Percentiles rank a stretch among this genome's conserved stretches.
phyloP scores from a whole-genome alignment of 306 rosid genomes.

The Rosa chinensis region DNA sequence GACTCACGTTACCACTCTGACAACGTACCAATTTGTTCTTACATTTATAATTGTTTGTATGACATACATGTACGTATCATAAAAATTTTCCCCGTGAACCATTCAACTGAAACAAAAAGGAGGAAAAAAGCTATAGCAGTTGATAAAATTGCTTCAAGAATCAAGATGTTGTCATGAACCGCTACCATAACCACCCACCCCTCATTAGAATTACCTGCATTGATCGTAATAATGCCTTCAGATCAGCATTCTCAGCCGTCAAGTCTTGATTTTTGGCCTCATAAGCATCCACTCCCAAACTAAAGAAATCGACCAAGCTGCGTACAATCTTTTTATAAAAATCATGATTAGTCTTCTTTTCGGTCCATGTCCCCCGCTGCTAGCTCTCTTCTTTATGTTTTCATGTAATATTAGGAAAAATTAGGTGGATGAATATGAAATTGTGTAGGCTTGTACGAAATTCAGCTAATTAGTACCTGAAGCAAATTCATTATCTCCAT shows the following conservation, averaged over 20 bases:
- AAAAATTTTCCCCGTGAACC: too few relatives aligned
- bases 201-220: slow-evolving; percentile 66
- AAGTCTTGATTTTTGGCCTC: slow-evolving; percentile 93
- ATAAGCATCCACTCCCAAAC: slow-evolving; percentile 71
- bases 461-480: slow-evolving; percentile 55
- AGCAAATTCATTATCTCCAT: slow-evolving; percentile 99
- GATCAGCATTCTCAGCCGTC: slow-evolving; percentile 81
- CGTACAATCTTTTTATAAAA: slow-evolving; percentile 89
- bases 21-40: too few relatives aligned
- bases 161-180: too few relatives aligned
- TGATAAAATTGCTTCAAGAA: too few relatives aligned
- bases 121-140: too few relatives aligned
- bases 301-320: slow-evolving; percentile 22
- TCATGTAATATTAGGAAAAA: slow-evolving; percentile 2
- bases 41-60: too few relatives aligned
- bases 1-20: too few relatives aligned
- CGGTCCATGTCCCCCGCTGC: slow-evolving; percentile 98
- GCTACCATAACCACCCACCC: background rate
- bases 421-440: slow-evolving; percentile 22
- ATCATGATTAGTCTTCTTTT: slow-evolving; percentile 97
- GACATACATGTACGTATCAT: too few relatives aligned
- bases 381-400: slow-evolving; percentile 95
- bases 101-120: too few relatives aligned
- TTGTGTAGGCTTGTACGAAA: slow-evolving; percentile 8
- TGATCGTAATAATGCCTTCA: slow-evolving; percentile 88